These are phyloP conservation scores for Aegle marmelos DNA, from an alignment of 345 rosid species.

Conservation along the genomic window DNA sequence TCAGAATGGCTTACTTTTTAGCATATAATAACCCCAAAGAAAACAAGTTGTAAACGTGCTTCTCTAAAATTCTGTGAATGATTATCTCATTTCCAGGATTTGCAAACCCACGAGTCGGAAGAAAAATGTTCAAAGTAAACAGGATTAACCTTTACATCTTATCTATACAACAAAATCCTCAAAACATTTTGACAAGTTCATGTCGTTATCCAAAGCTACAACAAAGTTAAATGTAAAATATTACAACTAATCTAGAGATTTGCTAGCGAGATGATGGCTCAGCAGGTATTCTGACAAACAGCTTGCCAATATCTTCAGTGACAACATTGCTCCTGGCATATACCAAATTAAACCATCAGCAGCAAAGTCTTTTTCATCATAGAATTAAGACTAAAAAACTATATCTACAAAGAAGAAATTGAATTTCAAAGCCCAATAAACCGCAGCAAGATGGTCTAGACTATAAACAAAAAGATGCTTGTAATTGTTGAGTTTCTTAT, in stretches of 20 bases:
- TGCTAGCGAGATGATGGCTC: constrained; percentile 39
- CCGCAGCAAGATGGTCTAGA: not conserved
- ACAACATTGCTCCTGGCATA: constrained; percentile 83
- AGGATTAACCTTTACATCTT: constrained; percentile 7
- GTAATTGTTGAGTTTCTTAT: not conserved
- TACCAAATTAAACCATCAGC: constrained; percentile 16
- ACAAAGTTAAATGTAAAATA: not conserved
- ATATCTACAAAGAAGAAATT: not conserved
- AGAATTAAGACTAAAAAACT: not conserved
- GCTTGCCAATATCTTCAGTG: constrained; percentile 85
- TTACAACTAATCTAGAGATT: constrained; percentile 13
- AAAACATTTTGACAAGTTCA: not conserved
- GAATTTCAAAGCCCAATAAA: not conserved
- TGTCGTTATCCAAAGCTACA: constrained; percentile 16
- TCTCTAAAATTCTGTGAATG: not conserved
- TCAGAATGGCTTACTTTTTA: too few species aligned
- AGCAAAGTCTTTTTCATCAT: not conserved
- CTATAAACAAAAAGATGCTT: too few species aligned
- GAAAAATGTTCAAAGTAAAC: not conserved
- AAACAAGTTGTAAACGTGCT: not conserved
- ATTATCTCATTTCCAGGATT: not conserved
- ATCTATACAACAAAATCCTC: constrained; percentile 20
- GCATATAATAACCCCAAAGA: not conserved
- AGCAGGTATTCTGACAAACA: constrained; percentile 60
- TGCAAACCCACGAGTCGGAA: not conserved